Evolutionary conservation across 1,284 basidiomycete species (phyloP).

Genomic region (Ganoderma sinense): DNA sequence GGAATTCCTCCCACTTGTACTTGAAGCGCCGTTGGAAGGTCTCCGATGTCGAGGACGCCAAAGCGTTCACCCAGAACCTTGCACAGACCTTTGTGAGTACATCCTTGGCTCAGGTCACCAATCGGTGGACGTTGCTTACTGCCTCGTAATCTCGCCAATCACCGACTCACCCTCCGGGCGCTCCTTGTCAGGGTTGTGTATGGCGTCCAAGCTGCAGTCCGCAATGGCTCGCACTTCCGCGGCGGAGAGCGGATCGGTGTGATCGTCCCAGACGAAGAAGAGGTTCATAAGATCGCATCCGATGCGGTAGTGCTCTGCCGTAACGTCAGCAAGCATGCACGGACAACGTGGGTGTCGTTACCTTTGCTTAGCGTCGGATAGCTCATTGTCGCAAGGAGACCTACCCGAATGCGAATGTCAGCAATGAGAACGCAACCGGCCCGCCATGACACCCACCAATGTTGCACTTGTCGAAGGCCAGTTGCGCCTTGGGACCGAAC

Average conservation of each 20-base stretch:
- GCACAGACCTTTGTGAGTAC: background rate
- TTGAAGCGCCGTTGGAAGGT: slow-evolving; percentile 33
- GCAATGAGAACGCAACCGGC: background rate
- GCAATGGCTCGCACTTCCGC: slow-evolving; percentile 18
- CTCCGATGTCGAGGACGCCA: slow-evolving; percentile 20
- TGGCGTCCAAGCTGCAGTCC: slow-evolving; percentile 35
- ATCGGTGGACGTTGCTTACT: slow-evolving; percentile 23
- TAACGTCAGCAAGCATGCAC: background rate
- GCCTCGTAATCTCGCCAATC: slow-evolving; percentile 35
- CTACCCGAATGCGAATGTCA: slow-evolving; percentile 7
- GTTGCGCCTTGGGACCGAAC: slow-evolving; percentile 27
- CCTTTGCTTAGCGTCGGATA: slow-evolving; percentile 26
- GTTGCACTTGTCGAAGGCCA: slow-evolving; percentile 34
- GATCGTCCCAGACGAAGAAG: slow-evolving; percentile 39
- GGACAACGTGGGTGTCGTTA: background rate
- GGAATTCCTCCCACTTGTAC: slow-evolving; percentile 33
- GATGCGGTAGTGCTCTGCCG: slow-evolving; percentile 27
- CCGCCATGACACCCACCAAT: slow-evolving; percentile 27
- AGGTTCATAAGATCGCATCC: slow-evolving; percentile 35
- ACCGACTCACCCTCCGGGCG: slow-evolving; percentile 24
- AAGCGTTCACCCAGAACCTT: slow-evolving; percentile 38
- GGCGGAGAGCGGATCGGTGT: slow-evolving; percentile 31
- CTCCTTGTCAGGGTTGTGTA: slow-evolving; percentile 27
- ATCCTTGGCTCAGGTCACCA: background rate
- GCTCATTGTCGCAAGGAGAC: slow-evolving; percentile 30